Conservation (phyloP, 768 basidiomycete species). For the Lactarius evosmus region DNA sequence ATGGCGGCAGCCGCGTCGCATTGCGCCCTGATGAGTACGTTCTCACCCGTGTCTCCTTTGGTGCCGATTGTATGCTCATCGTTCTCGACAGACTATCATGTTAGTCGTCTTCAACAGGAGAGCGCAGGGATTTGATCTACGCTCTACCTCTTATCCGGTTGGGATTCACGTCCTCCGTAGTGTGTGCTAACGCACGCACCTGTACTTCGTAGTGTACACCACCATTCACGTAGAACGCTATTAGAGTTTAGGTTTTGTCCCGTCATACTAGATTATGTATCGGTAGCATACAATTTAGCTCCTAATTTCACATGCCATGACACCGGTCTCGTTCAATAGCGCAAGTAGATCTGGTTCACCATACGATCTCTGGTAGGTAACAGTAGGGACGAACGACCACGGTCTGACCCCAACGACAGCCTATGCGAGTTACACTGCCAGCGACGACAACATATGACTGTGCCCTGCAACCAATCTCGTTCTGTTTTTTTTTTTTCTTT, state of each 20-base stretch:
- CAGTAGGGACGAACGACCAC: too few species aligned
- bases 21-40: constrained; percentile 25
- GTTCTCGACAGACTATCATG: constrained; percentile 16
- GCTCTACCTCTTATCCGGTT: neutral
- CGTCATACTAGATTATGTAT: neutral
- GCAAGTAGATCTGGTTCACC: neutral
- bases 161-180: neutral
- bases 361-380: neutral
- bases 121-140: constrained; percentile 19
- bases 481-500: too few species aligned
- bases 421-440: neutral
- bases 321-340: neutral
- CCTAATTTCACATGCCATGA: neutral
- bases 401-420: neutral
- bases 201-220: neutral
- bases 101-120: constrained; percentile 26
- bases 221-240: neutral
- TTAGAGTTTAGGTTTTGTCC: neutral
- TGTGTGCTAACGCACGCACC: neutral
- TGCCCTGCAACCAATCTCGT: neutral
- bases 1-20: constrained; percentile 18
- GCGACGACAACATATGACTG: neutral
- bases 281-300: neutral
- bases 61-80: neutral
- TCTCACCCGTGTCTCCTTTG: neutral